Base-by-base conservation (phyloP, 495 filamentous ascomycete species). In the Trichoderma orchidacearum region DNA sequence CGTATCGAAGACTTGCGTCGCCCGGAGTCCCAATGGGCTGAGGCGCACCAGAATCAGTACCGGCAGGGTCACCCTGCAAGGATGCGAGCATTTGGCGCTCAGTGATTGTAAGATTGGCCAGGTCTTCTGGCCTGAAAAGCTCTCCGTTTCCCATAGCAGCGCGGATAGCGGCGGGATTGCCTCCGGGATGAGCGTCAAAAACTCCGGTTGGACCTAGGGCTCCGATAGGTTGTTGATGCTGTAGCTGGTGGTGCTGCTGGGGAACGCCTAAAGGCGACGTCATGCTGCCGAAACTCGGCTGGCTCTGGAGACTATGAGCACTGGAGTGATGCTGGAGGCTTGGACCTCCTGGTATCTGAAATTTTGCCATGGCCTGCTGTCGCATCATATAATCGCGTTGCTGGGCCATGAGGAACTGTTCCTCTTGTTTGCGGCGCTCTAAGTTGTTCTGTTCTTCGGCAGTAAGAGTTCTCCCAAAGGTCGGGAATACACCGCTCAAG, bases 381-480 rank as follows among this genome's bases (percentile, higher is more conserved):
- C 90, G 91, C 34, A 86, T 84, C n/a, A 94, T 77, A 64, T 88
- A 85, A 66, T 98, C 93, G 58, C 95, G 86, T 67, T 97, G 92
- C 9, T 92, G 83, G 17, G 93, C 93, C 80, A 96, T 90, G 21
- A 94, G 75, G 68, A 95, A 94, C 63, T 98, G 93, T 65, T 98
- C 93, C 64, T 98, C 93, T 66, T 98, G 93, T 75, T 98, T 98
- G 23, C 94, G 79, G 36, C 93, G 79, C 68, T 98, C 93, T 9
- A 98, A 75, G 15, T 93, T 92, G 68, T 98, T 98, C 63, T 98
- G 93, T 71, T 98, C 93, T 62, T 95, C 90, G 0, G 93, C 93
- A 2, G 93, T 97, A 61, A 98, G 74, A 12, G 94, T 97, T 15
- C 94, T 91, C n/a, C 93, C 93, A 65, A 97, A 98, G 63, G 87